Base-by-base conservation (phyloP, 2,329 filamentous ascomycete genomes). In the Penicillium vulpinum region DNA sequence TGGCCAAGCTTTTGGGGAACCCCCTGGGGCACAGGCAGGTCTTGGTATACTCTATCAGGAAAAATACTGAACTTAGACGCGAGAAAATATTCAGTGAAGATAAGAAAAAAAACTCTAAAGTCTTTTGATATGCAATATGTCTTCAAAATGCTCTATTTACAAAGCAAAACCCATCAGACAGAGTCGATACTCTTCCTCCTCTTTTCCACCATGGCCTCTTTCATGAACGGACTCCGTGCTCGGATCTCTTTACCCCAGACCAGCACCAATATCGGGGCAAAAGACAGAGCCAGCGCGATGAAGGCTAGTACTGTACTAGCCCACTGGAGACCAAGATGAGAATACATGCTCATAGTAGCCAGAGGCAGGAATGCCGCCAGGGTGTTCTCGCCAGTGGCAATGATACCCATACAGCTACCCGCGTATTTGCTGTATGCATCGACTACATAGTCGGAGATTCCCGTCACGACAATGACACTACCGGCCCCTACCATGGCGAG, bases 371-470 rank as follows among this genome's bases (percentile, higher is more conserved):
- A 79, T 0, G 73, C 76, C 13, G 73, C 77, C 29, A 80, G 71
- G 0, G 69, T 61, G 54, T 79, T 80, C 55, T 80, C 72, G 2
- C 78, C 71, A 0, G 80, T 70, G 0, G 74, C 78, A 16, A 78
- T 77, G 4, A 78, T 78, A 2, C 75, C 76, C 1, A 80, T 68
- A 1, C 78, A 76, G 16, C 77, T 80, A 0, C 74, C 79, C 4
- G 80, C 78, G 56, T 79, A 80, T 26, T 77, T 73, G 21, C 76
- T 73, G 56, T 82, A 82, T 0, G 80, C 75, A 61, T 82, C 78
- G 4, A 75, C 74, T n/a, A 79, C 70, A 51, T 80, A 80, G 67
- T 82, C 80, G 0, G 78, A 74, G 5, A 78, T 78, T 13, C 77
- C 78, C 21, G 80, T 71, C 49, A 77, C 73, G 6, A 80, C 80